phyloP scores from a whole-genome alignment of 1,284 basidiomycete species.

The Ustilago vetiveriae region DNA sequence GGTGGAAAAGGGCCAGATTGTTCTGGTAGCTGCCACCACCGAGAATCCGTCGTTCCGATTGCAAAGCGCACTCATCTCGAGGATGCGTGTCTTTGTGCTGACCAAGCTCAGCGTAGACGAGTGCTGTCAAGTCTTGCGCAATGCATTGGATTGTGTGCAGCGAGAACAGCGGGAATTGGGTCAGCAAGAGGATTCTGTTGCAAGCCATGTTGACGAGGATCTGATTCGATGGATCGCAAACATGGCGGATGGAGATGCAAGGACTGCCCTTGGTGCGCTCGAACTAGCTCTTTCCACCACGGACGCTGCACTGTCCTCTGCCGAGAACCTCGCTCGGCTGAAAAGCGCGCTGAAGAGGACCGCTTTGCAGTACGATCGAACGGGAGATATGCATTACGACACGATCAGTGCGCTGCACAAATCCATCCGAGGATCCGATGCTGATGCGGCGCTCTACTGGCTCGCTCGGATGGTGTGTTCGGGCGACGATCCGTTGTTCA shows the following conservation, averaged over 20 bases:
- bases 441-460: constrained; percentile 87
- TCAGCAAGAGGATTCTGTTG: neutral
- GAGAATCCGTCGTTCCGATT: constrained; percentile 87
- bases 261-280: constrained; percentile 55
- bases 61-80: constrained; percentile 77
- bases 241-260: constrained; percentile 62
- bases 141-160: constrained; percentile 39
- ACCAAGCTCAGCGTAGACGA: constrained; percentile 54
- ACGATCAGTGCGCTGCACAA: constrained; percentile 89
- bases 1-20: constrained; percentile 46
- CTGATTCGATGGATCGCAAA: constrained; percentile 59
- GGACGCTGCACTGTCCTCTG: constrained; percentile 16
- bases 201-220: constrained; percentile 61
- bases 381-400: constrained; percentile 74
- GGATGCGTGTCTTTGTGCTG: constrained; percentile 73
- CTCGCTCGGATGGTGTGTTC: constrained; percentile 67
- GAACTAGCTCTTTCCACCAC: constrained; percentile 57
- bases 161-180: neutral
- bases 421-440: constrained; percentile 80
- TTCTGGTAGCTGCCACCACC: constrained; percentile 85
- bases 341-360: constrained; percentile 52
- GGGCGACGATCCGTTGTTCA: constrained; percentile 88
- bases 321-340: constrained; percentile 36
- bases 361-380: constrained; percentile 61
- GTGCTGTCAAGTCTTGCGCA: constrained; percentile 47